phyloP scores from a whole-genome alignment of 208 protist genomes.

The Leishmania martiniquensis region DNA sequence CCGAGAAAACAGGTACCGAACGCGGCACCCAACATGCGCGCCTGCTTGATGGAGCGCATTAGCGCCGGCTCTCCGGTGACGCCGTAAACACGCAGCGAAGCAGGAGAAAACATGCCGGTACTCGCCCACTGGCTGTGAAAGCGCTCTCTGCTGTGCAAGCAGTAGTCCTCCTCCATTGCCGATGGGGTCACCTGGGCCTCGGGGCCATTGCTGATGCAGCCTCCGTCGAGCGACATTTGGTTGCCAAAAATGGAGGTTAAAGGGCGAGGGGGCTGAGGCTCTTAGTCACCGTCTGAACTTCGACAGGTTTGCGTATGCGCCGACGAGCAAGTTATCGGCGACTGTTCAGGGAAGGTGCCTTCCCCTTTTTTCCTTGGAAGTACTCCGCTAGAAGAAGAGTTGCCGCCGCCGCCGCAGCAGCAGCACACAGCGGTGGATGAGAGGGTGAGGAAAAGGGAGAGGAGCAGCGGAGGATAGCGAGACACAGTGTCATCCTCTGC shows the following conservation, averaged over 20 bases:
- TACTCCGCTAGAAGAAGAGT: too few relatives aligned
- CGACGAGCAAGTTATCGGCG: not conserved
- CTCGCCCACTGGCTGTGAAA: conserved; percentile 42
- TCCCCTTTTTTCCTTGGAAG: not conserved
- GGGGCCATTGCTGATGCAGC: conserved; percentile 3
- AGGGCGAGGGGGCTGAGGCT: not conserved
- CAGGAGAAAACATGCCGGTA: conserved; percentile 37
- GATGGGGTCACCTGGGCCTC: conserved; percentile 8
- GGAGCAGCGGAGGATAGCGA: not conserved
- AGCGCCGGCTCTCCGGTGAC: conserved; percentile 42
- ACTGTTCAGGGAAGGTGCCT: not conserved
- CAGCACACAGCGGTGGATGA: not conserved
- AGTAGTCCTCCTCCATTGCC: conserved; percentile 55
- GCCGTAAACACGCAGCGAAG: conserved; percentile 53
- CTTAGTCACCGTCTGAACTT: not conserved
- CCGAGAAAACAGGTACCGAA: conserved; percentile 46
- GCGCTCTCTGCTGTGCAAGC: conserved; percentile 33
- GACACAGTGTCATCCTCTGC: not conserved
- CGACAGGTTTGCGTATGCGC: not conserved
- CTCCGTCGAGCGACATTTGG: conserved; percentile 26
- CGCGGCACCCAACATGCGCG: conserved; percentile 33
- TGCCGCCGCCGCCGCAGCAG: not conserved
- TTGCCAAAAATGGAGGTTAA: too few relatives aligned
- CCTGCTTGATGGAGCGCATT: conserved; percentile 39
- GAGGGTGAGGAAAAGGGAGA: conserved; percentile 3